phyloP scores from a whole-genome alignment of 1,284 basidiomycete genomes.

The Pascua sp. region DNA sequence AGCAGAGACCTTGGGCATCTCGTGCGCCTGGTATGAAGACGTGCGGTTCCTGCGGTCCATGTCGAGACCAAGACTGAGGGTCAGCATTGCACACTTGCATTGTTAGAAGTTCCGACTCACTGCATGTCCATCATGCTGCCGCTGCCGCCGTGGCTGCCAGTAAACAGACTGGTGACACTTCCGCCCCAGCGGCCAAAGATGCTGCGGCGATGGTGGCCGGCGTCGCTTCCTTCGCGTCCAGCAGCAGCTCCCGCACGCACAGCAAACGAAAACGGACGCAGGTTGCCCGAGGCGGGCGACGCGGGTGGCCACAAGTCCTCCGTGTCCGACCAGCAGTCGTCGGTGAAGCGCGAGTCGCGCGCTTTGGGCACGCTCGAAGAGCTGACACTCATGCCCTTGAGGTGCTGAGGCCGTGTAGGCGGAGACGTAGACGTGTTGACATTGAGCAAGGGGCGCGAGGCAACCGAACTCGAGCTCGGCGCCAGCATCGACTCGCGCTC shows the following conservation, averaged over 20 bases:
- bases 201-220: slow-evolving; percentile 29
- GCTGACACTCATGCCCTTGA: slow-evolving; percentile 13
- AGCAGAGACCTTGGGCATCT: slow-evolving; percentile 39
- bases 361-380: slow-evolving; percentile 12
- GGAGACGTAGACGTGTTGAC: slow-evolving; percentile 6
- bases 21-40: slow-evolving; percentile 28
- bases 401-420: slow-evolving; percentile 8
- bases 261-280: slow-evolving; percentile 49
- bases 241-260: slow-evolving; percentile 41
- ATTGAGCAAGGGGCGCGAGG: slow-evolving; percentile 3
- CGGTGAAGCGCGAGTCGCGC: slow-evolving; percentile 12
- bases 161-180: slow-evolving; percentile 73
- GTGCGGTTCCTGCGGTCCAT: slow-evolving; percentile 38
- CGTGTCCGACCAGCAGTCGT: slow-evolving; percentile 24
- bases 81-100: not conserved
- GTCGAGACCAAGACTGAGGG: slow-evolving; percentile 44
- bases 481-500: slow-evolving; percentile 4
- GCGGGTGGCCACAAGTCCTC: slow-evolving; percentile 39
- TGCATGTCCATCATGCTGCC: slow-evolving; percentile 92
- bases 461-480: slow-evolving; percentile 2
- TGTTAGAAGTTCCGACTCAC: slow-evolving; percentile 56
- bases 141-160: slow-evolving; percentile 69
- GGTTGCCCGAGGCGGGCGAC: slow-evolving; percentile 23
- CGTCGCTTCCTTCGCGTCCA: slow-evolving; percentile 31
- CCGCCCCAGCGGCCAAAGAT: slow-evolving; percentile 63